Percentiles rank a stretch among this genome's conserved stretches.
Conservation (phyloP, 208 protist genomes). For the Acanthamoeba healyi region DNA sequence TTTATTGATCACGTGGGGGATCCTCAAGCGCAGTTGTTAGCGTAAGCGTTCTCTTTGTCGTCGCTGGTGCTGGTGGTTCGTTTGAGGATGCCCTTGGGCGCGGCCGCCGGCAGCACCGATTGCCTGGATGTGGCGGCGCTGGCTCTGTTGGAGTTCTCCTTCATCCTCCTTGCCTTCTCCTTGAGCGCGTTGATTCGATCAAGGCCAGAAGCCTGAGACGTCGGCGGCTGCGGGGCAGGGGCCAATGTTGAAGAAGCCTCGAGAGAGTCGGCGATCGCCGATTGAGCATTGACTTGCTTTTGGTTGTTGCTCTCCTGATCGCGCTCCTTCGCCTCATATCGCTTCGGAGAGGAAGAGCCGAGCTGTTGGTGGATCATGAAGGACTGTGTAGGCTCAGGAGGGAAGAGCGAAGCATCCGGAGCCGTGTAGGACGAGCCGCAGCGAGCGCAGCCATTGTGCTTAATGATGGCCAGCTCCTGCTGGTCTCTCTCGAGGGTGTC, state of each 20-base stretch:
- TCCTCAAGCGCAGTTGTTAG: too few relatives aligned
- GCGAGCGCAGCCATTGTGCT: constrained; percentile 48
- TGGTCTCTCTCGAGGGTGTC: constrained; percentile 68
- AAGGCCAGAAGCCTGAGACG: neutral
- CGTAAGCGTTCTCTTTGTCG: constrained; percentile 10
- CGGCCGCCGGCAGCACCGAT: neutral
- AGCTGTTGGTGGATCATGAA: neutral
- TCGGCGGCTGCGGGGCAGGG: too few relatives aligned
- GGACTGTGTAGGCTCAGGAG: neutral
- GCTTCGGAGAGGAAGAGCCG: neutral
- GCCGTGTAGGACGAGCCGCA: neutral
- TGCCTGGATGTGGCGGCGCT: neutral
- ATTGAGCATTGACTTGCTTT: neutral
- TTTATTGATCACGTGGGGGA: neutral
- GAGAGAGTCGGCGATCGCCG: neutral
- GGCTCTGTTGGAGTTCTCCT: neutral
- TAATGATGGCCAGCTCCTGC: constrained; percentile 51
- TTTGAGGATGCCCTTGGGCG: constrained; percentile 34
- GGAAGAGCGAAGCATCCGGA: constrained; percentile 11
- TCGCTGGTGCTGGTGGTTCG: neutral
- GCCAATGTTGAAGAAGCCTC: neutral
- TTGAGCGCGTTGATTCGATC: neutral
- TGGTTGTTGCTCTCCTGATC: neutral
- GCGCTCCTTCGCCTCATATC: neutral
- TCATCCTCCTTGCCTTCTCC: neutral